Evolutionary conservation across 352 stramenopile species (phyloP), one percentile per base, ranked within the genome.

Genomic region (Achlya hypogyna): DNA sequence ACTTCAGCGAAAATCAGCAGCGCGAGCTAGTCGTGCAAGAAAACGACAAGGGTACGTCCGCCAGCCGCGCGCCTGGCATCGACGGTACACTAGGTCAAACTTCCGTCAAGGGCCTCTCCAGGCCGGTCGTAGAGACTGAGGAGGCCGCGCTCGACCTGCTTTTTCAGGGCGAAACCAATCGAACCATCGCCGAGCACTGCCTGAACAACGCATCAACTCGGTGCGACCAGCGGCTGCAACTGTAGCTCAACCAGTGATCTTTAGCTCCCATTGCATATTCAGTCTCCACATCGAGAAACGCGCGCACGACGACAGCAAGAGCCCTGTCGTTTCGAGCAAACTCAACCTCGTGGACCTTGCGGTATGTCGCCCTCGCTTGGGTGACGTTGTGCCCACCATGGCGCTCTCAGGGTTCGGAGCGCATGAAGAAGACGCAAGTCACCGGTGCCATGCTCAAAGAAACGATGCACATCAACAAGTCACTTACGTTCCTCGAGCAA

Each of bases 391-490:
- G 6, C 6, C 6, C 34, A 42, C 12, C 32, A 10, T 67, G 20
- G 32, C 34, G 8, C 16, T 47, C 38, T 23, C 43, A 67, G 60
- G 60, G 60, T 12, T 67, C 60, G 38, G 60, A 67, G 49, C 68
- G 68, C 31, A 69, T 63, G 54, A 70, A 70, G 29, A 47, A 59
- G 29, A 65, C 56, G 14, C 51, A 31, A 43, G 18, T 68, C 23
- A 54, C 83, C 43, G 81, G 82, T 28, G 93, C 89, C 1, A 95
- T 97, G 70, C 96, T 97, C 76, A 96, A 98, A 70, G 96, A 99
- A 72, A 96, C 86, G 34, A 98, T 94, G 81, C 97, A 98, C 77
- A 98, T 99, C 71, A 98, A 98, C 74, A 93, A 97, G 76, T 97
- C 85, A 28, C 78, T 99, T 31, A 97, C 90, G 53, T 97, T 96